Evolutionary conservation across 2,329 filamentous ascomycete species (phyloP), one percentile per base, ranked within the genome.

Genomic region (Penicillium sclerotigenum): DNA sequence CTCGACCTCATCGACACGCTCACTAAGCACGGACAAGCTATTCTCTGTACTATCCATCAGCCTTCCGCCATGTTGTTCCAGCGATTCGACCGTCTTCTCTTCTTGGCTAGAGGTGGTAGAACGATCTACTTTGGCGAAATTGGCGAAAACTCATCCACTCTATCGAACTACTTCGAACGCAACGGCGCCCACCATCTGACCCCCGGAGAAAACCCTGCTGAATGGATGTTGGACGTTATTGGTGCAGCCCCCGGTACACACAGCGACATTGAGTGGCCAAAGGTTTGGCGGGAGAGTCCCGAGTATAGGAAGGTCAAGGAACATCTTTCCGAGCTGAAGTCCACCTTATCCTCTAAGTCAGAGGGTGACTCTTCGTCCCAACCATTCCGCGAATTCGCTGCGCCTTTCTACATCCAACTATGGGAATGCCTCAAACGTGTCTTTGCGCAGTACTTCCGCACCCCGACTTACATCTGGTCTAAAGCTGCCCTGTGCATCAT

Each of bases 91-190:
- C 50, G 50, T 13, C 50, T 52, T 7, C 72, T 87, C 0, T 85
- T 88, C 64, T 75, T 88, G 0, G 83, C 83, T 1, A 81, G 81
- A 53, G 85, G 85, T 16, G 86, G 86, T 0, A 82, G 80, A 64
- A 87, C 84, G 0, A 83, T 87, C 0, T 88, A 88, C 61, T 88
- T 87, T 70, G 86, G 85, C 1, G 77, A 86, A 9, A 84, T 88
- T 34, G 86, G 86, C 0, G 63, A 80, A 0, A 79, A 86, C 54
- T 86, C 83, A 0, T 69, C 73, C 10, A 82, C 76, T 0, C 68
- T 88, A 33, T 77, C 84, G 1, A 71, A 80, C 14, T 87, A 87
- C 68, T 91, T 91, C 55, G 81, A 86, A 66, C 59, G 66, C 13
- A 79, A 87, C 50, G 87, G 87, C 2, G 85, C 82, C 1, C 22